Base-by-base conservation (phyloP, 805 yeast genomes). In the Candida cerambycidarum region DNA sequence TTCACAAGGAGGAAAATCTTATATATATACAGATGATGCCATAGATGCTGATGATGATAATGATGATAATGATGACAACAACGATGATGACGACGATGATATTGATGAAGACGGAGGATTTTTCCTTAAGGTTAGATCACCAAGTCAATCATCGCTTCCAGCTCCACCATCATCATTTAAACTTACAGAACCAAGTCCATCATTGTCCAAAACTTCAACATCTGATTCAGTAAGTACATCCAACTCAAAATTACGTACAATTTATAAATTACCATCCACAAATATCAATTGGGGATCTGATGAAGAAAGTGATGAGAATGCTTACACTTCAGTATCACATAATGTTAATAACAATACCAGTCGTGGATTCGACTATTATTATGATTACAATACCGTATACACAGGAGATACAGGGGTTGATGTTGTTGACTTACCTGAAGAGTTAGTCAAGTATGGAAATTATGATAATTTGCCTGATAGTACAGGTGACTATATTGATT, bases 201-300 rank as follows among this genome's bases (percentile, higher is more conserved):
- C 47, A 19, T 14, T 15, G 7, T 39, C 48, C 10, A 45, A 44
- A 19, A 51, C 58, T 3, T 65, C 57, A 28, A 62, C 59, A 38
- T 52, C 62, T 12, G 67, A 58, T 5, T 55, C 69, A 3, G 51
- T 59, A 1, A 62, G 71, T 2, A 57, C 66, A 12, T 55, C 47
- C 29, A 60, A 50, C 39, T 56, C 63, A 14, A 65, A 58, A 46
- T 47, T 54, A 11, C 76, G 77, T 33, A 85, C 88, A 9, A 89
- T 90, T 49, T 89, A 88, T 28, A 70, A 80, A 33, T 65, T 92
- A 40, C 97, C 98, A 2, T 82, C 97, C 2, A 89, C 98, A 0
- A 81, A 88, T 0, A 75, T 92, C 42, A 89, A 90, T 58, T 79
- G 80, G 58, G 87, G 88, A 6, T 79, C 85, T 4, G 69, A 76